Percentiles rank a stretch among this genome's conserved stretches.
These are phyloP conservation scores for Trichosporon coremiiforme DNA, from an alignment of 1,284 basidiomycete genomes.

Conservation along the genomic window DNA sequence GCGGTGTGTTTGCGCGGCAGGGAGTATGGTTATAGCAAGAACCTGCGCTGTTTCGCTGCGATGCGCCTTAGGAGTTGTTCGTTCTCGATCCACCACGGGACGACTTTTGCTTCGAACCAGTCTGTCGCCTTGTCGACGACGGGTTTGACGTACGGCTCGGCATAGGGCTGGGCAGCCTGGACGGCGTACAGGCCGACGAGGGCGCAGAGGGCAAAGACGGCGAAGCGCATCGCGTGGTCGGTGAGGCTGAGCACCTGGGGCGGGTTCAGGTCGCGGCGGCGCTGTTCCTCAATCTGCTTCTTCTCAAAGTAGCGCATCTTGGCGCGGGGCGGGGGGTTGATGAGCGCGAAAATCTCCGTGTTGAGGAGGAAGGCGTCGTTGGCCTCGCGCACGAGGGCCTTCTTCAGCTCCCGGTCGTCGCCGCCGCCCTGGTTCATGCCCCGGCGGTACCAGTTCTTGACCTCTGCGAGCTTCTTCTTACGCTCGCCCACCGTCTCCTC, in stretches of 20 bases:
- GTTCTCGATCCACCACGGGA: slow-evolving; percentile 14
- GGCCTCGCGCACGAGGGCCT: slow-evolving; percentile 67
- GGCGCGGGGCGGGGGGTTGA: slow-evolving; percentile 43
- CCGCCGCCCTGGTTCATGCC: slow-evolving; percentile 69
- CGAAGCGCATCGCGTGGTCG: slow-evolving; percentile 2
- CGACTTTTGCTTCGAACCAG: slow-evolving; percentile 1
- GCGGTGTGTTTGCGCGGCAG: neutral
- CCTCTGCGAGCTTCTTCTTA: slow-evolving; percentile 62
- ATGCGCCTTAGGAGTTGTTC: slow-evolving; percentile 1
- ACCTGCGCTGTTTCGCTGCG: slow-evolving; percentile 16
- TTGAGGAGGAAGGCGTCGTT: slow-evolving; percentile 70
- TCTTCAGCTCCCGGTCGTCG: slow-evolving; percentile 62
- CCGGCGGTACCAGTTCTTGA: slow-evolving; percentile 74
- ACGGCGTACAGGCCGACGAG: slow-evolving; percentile 21
- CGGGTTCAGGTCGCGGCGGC: slow-evolving; percentile 22
- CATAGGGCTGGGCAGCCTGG: slow-evolving; percentile 8
- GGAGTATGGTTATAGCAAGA: neutral
- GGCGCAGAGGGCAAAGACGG: slow-evolving; percentile 15
- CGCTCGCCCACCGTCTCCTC: slow-evolving; percentile 57
- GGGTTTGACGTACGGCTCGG: slow-evolving; percentile 18
- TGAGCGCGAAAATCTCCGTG: slow-evolving; percentile 64
- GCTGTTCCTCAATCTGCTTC: slow-evolving; percentile 25
- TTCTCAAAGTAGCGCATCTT: slow-evolving; percentile 37
- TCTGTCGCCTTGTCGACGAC: slow-evolving; percentile 2
- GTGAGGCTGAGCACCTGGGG: slow-evolving; percentile 3